Evolutionary conservation across 768 basidiomycete species (phyloP), one percentile per base, ranked within the genome.

Genomic region (Russula sp.): DNA sequence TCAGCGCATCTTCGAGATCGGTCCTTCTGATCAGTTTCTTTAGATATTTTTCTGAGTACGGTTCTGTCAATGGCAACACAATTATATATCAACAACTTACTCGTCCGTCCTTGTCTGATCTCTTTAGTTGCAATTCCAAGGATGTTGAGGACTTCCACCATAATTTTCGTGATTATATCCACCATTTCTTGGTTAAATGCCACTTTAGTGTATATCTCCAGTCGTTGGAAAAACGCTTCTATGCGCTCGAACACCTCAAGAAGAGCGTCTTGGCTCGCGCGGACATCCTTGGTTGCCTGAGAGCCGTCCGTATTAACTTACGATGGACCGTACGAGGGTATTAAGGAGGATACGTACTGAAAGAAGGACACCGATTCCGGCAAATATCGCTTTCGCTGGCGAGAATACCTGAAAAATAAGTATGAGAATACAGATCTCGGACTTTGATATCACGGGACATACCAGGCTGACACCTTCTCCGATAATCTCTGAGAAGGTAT

Each of bases 101-200:
- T 55, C 18, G 7, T n/a, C 5, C 10, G 20, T 8, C 53, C 14
- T 26, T 48, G 28, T 2, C 48, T 26, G 2, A 55, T 36, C 10
- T 55, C 40, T 18, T 55, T 62, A 9, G 61, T 62, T 10, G 46
- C 32, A 24, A 40, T 62, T 30, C 28, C 42, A 40, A 55, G 53
- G 11, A 55, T 36, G 5, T 14, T 26, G 20, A 62, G 42, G 3
- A 62, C 42, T 32, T 62, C 61, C 0, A 48, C 44, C 46, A 55
- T 55, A 10, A 38, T 40, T 16, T 34, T 22, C 2, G 36, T 36
- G 10, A 48, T 46, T 34, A 10, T 26, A 2, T 62, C 44, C 42
- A 7, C 34, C 44, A 62, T 46, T 13, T 24, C 34, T 1, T 5
- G 2, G 10, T 30, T 55, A 20, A n/a, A 20, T 24, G 44, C 13